These are phyloP conservation scores for Trichoderma parareesei DNA, from an alignment of 495 filamentous ascomycete species.

Conservation along the genomic window DNA sequence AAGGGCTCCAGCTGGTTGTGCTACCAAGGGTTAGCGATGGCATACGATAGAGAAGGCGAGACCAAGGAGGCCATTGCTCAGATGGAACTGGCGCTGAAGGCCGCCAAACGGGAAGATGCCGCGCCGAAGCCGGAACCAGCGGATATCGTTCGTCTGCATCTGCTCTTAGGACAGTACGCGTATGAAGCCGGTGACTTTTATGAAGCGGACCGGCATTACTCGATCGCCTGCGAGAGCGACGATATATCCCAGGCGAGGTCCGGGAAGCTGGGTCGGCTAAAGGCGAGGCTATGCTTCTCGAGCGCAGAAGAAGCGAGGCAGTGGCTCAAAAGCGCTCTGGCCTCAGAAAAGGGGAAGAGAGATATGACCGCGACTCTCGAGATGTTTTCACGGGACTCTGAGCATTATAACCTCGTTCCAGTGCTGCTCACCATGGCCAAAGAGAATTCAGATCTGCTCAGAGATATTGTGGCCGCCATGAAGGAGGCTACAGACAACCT, in stretches of 20 bases:
- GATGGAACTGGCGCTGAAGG: background rate
- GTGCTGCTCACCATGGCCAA: background rate
- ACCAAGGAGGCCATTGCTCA: background rate
- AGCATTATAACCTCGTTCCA: background rate
- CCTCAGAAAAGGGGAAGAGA: background rate
- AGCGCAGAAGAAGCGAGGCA: background rate
- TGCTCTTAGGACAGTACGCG: background rate
- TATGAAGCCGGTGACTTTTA: background rate
- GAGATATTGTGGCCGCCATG: background rate
- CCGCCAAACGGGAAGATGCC: background rate
- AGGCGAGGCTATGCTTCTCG: background rate
- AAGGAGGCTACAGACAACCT: background rate
- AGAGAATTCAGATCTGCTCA: background rate
- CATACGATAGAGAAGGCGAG: background rate
- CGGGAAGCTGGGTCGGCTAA: background rate
- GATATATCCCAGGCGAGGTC: background rate
- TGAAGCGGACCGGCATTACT: background rate
- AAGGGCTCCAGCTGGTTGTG: conserved; percentile 13
- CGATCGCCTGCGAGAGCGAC: background rate
- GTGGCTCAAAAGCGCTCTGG: background rate
- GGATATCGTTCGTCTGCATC: background rate
- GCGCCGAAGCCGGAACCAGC: background rate
- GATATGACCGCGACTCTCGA: background rate
- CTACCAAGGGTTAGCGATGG: background rate
- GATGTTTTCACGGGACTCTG: background rate